These are phyloP conservation scores for Kodamaea kaohsiungensis DNA, from an alignment of 805 yeast species.

Conservation along the genomic window DNA sequence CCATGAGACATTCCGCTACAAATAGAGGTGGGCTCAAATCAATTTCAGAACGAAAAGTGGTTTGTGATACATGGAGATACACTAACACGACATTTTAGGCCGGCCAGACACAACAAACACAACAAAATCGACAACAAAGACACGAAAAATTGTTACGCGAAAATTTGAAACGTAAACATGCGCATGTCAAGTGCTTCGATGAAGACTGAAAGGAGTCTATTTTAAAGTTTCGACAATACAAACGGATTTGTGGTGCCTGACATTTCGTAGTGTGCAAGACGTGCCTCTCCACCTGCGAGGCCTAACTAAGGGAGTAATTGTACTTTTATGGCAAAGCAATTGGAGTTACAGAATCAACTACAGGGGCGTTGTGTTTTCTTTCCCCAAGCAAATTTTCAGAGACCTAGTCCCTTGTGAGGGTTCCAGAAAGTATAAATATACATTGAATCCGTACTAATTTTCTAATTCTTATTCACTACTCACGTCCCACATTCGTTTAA, in stretches of 20 bases:
- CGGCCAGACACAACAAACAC: not conserved
- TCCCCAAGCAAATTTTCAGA: not conserved
- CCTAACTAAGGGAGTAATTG: not conserved
- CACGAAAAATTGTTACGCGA: conserved; percentile 2
- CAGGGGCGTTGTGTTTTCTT: conserved; percentile 1
- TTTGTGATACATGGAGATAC: not conserved
- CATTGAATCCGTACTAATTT: not conserved
- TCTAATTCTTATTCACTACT: not conserved
- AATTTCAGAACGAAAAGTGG: not conserved
- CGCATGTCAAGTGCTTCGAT: conserved; percentile 3
- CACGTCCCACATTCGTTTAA: conserved; percentile 3
- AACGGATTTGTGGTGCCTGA: conserved; percentile 3
- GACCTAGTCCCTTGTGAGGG: not conserved
- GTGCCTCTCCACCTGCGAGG: not conserved
- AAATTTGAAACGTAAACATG: not conserved
- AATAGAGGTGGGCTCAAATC: not conserved
- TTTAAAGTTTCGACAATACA: not conserved
- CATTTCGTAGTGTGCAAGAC: not conserved
- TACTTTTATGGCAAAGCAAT: not conserved
- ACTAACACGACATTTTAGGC: not conserved
- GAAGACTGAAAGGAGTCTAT: not conserved
- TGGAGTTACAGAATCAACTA: not conserved
- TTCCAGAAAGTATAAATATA: not conserved
- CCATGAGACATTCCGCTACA: not conserved
- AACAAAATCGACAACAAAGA: not conserved